phyloP scores from a whole-genome alignment of 2,329 filamentous ascomycete species.

The Trichoderma atrobrunneum region DNA sequence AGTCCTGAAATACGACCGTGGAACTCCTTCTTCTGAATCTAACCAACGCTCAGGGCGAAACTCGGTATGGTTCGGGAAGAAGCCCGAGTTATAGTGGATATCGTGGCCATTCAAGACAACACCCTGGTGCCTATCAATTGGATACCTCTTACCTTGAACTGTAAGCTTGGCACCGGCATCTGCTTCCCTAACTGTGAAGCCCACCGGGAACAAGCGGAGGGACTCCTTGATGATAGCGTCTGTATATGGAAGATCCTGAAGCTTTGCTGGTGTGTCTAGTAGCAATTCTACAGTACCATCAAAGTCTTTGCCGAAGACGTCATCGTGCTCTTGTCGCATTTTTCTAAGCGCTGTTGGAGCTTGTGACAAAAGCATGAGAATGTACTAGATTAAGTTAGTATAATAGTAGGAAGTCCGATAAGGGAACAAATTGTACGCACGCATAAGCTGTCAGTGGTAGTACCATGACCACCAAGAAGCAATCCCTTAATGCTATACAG shows the following conservation, averaged over 20 bases:
- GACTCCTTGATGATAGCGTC: not conserved
- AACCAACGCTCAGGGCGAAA: slow-evolving; percentile 45
- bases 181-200: not conserved
- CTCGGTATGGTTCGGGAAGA: not conserved
- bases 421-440: not conserved
- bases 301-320: not conserved
- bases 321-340: not conserved
- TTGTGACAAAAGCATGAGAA: not conserved
- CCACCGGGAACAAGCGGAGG: not conserved
- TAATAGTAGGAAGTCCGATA: slow-evolving; percentile 21
- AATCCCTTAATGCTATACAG: not conserved
- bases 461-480: not conserved
- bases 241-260: not conserved
- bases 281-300: not conserved
- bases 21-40: slow-evolving; percentile 11
- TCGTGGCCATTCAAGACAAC: not conserved
- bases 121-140: not conserved
- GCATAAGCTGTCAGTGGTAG: not conserved
- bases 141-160: not conserved
- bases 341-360: not conserved
- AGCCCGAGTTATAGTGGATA: not conserved
- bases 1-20: slow-evolving; percentile 24
- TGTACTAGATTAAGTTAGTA: not conserved
- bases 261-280: not conserved
- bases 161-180: not conserved